Conservation (phyloP, 805 yeast species). For the Saccharomycopsis capsularis region DNA sequence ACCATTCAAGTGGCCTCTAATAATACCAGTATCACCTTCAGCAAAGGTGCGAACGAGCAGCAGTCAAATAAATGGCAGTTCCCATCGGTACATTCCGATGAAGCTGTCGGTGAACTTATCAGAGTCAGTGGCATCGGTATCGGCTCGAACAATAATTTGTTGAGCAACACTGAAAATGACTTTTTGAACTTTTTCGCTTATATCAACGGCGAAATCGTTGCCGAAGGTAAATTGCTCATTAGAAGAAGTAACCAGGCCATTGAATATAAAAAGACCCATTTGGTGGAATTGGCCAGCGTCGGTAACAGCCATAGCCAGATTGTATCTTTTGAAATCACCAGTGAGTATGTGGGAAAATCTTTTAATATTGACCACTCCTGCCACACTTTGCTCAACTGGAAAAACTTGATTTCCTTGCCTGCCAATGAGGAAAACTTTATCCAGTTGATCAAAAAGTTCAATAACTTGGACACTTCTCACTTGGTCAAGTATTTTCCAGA, state of each 20-base stretch:
- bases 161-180: constrained; percentile 42
- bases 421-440: constrained; percentile 41
- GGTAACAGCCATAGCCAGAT: constrained; percentile 37
- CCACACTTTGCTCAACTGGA: constrained; percentile 49
- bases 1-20: constrained; percentile 50
- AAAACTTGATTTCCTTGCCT: constrained; percentile 31
- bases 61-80: constrained; percentile 56
- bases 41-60: constrained; percentile 61
- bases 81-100: constrained; percentile 64
- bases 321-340: constrained; percentile 43
- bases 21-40: constrained; percentile 45
- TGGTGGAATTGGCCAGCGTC: constrained; percentile 38
- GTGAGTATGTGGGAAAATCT: constrained; percentile 62
- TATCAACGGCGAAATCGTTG: constrained; percentile 56
- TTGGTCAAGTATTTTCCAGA: constrained; percentile 57
- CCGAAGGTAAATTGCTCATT: constrained; percentile 48
- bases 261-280: constrained; percentile 39
- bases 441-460: constrained; percentile 41
- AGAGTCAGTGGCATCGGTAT: constrained; percentile 53
- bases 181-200: constrained; percentile 48
- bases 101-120: constrained; percentile 64
- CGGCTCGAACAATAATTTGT: constrained; percentile 24
- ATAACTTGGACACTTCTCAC: constrained; percentile 46
- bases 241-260: constrained; percentile 41
- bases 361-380: constrained; percentile 54